These are phyloP conservation scores for Quercus bicolor DNA, from an alignment of 306 rosid species.

Conservation along the genomic window DNA sequence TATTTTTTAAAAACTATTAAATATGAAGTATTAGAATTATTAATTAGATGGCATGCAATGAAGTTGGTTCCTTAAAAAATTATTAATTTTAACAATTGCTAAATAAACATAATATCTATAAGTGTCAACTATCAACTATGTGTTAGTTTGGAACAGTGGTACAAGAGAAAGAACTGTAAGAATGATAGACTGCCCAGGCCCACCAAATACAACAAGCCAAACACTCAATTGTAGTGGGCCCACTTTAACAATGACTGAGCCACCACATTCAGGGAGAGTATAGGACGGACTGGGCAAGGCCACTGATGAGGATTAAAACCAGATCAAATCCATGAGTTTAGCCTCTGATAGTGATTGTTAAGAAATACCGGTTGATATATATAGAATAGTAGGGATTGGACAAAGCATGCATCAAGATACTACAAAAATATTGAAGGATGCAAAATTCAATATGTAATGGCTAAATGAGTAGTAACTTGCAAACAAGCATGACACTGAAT, in stretches of 20 bases:
- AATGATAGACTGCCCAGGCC: not conserved
- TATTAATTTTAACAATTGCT: too few relatives aligned
- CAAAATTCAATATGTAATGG: not conserved
- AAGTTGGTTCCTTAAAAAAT: too few relatives aligned
- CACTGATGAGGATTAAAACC: not conserved
- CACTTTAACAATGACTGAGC: not conserved
- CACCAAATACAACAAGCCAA: not conserved
- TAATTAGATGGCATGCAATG: too few relatives aligned
- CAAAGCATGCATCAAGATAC: not conserved
- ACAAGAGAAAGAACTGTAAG: not conserved
- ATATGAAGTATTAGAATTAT: too few relatives aligned
- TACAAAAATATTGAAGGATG: not conserved
- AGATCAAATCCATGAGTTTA: not conserved
- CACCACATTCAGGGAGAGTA: not conserved
- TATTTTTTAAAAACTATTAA: too few relatives aligned
- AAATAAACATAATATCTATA: too few relatives aligned
- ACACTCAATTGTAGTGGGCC: not conserved
- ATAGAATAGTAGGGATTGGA: not conserved
- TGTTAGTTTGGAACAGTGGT: not conserved
- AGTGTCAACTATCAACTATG: too few relatives aligned
- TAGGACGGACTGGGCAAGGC: not conserved
- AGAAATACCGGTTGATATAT: not conserved
- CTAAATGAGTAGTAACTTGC: not conserved
- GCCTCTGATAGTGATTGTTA: not conserved
- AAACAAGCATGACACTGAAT: not conserved